Evolutionary conservation across 257 asterid genomes (phyloP), one percentile per base, ranked within the genome.

Genomic region (Rubia yunnanensis): DNA sequence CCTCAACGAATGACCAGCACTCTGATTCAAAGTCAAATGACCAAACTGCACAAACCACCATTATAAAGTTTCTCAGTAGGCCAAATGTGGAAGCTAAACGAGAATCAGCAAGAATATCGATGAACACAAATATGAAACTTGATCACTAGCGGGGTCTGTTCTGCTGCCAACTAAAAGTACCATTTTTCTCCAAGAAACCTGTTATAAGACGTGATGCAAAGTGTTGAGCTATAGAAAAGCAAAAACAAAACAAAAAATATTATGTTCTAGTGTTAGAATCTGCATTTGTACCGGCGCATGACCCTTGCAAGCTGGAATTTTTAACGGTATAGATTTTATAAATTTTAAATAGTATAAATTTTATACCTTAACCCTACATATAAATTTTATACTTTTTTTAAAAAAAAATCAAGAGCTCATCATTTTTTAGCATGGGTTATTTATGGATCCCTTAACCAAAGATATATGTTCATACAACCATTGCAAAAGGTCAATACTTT

Each of bases 291-390:
- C 99, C 97, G 90, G 77, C 77, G 87, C 46, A 75, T 94, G 99
- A 71, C 97, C 97, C 88, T 82, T 94, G 97, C 99, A 94, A 62
- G 99, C 92, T 41, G 99, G 97, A 36, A 94, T 88, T 76, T 90
- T 94, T 30, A 88, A 81, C 0, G 96, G 97, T n/a, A n/a, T n/a
- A n/a, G n/a, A n/a, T n/a, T n/a, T n/a, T n/a, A n/a, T n/a, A n/a
- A n/a, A n/a, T n/a, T n/a, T n/a, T n/a, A n/a, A n/a, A n/a, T n/a
- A n/a, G n/a, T n/a, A n/a, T n/a, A n/a, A n/a, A n/a, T n/a, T n/a
- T n/a, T n/a, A n/a, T n/a, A n/a, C n/a, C n/a, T n/a, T n/a, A n/a
- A n/a, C n/a, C n/a, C n/a, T n/a, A n/a, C n/a, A n/a, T n/a, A n/a
- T n/a, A n/a, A n/a, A n/a, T n/a, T n/a, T n/a, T n/a, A n/a, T n/a